Evolutionary conservation across 2,329 filamentous ascomycete species (phyloP), one percentile per base, ranked within the genome.

Genomic region (Septoria petroselini): DNA sequence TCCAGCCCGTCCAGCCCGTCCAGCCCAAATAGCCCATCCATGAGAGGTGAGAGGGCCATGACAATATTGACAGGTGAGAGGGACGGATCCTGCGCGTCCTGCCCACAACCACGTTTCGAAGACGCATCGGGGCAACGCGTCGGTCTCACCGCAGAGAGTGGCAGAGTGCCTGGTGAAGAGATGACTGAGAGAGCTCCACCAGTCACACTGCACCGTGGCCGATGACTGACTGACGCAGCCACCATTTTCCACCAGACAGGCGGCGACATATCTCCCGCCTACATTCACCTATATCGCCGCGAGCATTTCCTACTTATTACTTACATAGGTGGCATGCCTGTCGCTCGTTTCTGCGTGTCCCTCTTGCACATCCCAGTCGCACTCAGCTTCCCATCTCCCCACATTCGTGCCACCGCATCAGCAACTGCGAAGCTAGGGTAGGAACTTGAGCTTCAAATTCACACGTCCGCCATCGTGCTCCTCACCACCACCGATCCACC

Each of bases 201-300:
- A 33, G 44, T 30, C 25, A 34, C 30, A 14, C 31, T 43, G 29
- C 23, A 19, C 33, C 40, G 48, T 30, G 29, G 48, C 42, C 31
- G 29, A 18, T 51, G 48, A 51, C 42, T 46, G 41, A 25, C 25
- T 43, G 34, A 34, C 41, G 48, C 48, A 46, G 48, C 48, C 48
- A 50, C 48, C 30, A 18, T 18, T n/a, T n/a, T n/a, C n/a, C n/a
- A n/a, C n/a, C n/a, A n/a, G n/a, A n/a, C 34, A 35, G 23, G 19
- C 27, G 41, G 30, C 21, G 34, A 30, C 31, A 17, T 15, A 45
- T 19, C 30, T 15, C 35, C 15, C 9, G 23, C 23, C 23, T 27
- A 27, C 23, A 15, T 15, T 38, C n/a, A n/a, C n/a, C n/a, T n/a
- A n/a, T n/a, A 15, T 15, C 35, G 9, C 9, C 35, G 7, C 4